Evolutionary conservation across 345 rosid species (phyloP), one percentile per base, ranked within the genome.

Genomic region (Ailanthus altissimus): DNA sequence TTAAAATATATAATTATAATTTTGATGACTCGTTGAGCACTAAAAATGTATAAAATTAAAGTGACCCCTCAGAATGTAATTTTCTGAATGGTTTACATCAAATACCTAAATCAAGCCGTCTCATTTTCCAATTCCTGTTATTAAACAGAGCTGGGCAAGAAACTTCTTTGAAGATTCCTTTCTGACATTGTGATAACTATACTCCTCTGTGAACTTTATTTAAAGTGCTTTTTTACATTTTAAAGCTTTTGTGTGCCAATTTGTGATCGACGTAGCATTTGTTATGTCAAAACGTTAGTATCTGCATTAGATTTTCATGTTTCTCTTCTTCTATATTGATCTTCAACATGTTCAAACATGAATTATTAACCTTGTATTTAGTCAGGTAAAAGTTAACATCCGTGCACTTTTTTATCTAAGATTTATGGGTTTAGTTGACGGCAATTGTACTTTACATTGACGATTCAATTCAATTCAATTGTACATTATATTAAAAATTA

Each of bases 21-120:
- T 73, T 28, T 9, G 75, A 71, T 87, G 88, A 87, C 79, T 83
- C 75, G 71, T 68, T 42, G 0, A 61, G 83, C 90, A 87, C 86
- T 81, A 72, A 20, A 11, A 67, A 45, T 5, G 16, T 53, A 56
- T 64, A 28, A 75, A 75, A 66, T 77, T 75, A 71, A 74, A 77
- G 66, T 79, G 79, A 43, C 84, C 81, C 13, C 9, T 58, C 25
- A 13, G 42, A 23, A 23, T 69, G 70, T 46, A 50, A 56, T 77
- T 75, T 54, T 61, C 43, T 21, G 38, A 75, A 53, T 46, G 70
- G 75, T 47, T 74, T 61, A 67, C 78, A 78, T 84, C 84, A 72
- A 28, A 68, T 77, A 82, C 86, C 81, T 83, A 84, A 76, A 79
- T 71, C 71, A 61, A 80, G 67, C 70, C 77, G 20, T 77, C 58